Conservation (phyloP, 331 rosid species). For the Saraca asoca region DNA sequence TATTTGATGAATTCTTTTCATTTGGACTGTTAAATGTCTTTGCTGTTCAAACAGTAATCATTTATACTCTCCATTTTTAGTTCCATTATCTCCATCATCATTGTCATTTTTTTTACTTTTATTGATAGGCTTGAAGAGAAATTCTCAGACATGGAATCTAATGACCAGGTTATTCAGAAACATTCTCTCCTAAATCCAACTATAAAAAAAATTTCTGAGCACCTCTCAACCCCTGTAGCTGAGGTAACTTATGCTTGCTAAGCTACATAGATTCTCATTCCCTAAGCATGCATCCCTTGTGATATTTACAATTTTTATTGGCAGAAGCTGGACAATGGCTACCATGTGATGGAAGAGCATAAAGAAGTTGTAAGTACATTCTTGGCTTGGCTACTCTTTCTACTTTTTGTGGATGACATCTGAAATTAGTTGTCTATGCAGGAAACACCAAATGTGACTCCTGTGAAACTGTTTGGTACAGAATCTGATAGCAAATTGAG, state of each 20-base stretch:
- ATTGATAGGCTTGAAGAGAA: conserved; percentile 85
- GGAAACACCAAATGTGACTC: conserved; percentile 71
- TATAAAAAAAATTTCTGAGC: conserved; percentile 62
- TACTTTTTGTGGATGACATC: conserved; percentile 16
- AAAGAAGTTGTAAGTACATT: conserved; percentile 51
- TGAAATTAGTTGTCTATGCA: conserved; percentile 41
- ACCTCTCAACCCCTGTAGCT: conserved; percentile 51
- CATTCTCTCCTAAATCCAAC: conserved; percentile 62
- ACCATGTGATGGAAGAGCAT: conserved; percentile 61
- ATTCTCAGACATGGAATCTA: conserved; percentile 76
- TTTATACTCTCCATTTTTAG: too few relatives aligned
- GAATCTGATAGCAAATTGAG: conserved; percentile 91
- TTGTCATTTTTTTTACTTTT: conserved; percentile 36
- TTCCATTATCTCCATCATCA: conserved; percentile 17
- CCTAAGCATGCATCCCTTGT: conserved; percentile 6
- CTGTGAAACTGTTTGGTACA: conserved; percentile 74
- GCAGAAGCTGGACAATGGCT: conserved; percentile 73
- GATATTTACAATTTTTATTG: conserved; percentile 28
- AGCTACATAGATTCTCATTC: background rate
- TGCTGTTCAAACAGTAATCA: conserved; percentile 17
- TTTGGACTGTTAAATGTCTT: conserved; percentile 17
- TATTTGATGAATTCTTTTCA: conserved; percentile 13
- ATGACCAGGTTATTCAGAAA: conserved; percentile 84
- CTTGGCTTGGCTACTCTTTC: conserved; percentile 21
- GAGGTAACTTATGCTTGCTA: too few relatives aligned